Percentiles rank a stretch among this genome's conserved stretches.
These are phyloP conservation scores for Crassisporium funariophilum DNA, from an alignment of 768 basidiomycete genomes.

Conservation along the genomic window DNA sequence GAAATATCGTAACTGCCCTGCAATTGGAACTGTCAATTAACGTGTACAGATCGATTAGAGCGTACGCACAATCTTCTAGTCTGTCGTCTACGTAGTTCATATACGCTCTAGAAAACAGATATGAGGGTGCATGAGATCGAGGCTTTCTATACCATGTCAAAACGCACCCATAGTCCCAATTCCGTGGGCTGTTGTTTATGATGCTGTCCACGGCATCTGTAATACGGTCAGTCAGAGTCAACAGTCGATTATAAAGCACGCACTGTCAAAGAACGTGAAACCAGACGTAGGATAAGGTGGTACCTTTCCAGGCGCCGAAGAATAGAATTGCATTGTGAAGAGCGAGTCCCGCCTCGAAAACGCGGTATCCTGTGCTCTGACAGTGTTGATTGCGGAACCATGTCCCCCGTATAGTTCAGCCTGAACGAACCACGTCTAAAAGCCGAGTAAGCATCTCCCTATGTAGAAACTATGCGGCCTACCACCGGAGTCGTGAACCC, in stretches of 20 bases:
- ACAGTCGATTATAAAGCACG: neutral
- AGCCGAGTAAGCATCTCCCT: neutral
- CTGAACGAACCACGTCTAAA: slow-evolving; percentile 30
- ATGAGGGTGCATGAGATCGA: too few species aligned
- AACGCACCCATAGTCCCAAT: slow-evolving; percentile 38
- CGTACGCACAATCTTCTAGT: slow-evolving; percentile 34
- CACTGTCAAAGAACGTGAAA: slow-evolving; percentile 43
- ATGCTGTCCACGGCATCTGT: slow-evolving; percentile 36
- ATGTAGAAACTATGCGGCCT: slow-evolving; percentile 13
- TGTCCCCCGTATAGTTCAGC: slow-evolving; percentile 41
- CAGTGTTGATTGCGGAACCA: slow-evolving; percentile 42
- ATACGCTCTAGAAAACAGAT: slow-evolving; percentile 36
- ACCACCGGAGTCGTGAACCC: slow-evolving; percentile 39
- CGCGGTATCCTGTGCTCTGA: slow-evolving; percentile 35
- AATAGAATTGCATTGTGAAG: slow-evolving; percentile 49
- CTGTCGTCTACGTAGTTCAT: slow-evolving; percentile 46
- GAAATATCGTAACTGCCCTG: slow-evolving; percentile 40
- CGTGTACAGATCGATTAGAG: neutral
- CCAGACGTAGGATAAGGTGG: slow-evolving; percentile 43
- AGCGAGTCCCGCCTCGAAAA: slow-evolving; percentile 41
- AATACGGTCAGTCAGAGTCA: neutral
- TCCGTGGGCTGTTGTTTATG: slow-evolving; percentile 31
- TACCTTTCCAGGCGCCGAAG: slow-evolving; percentile 33
- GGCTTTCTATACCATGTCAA: neutral
- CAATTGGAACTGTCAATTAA: neutral